Conservation (phyloP, 2,329 filamentous ascomycete genomes). For the Seiridium unicorne region DNA sequence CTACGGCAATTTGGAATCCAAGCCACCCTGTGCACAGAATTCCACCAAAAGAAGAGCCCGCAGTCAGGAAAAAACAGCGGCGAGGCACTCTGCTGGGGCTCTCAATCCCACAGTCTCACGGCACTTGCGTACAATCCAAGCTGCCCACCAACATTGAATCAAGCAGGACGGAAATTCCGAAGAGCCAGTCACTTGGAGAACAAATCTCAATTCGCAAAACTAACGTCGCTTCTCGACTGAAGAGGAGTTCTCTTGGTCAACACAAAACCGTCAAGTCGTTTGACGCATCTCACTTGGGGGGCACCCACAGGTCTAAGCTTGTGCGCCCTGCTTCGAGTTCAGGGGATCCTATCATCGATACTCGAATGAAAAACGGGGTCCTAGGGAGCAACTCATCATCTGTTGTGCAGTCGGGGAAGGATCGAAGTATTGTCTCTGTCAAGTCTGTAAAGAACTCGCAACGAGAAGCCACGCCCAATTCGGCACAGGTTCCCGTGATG, state of each 20-base stretch:
- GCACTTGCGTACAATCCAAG: conserved; percentile 20
- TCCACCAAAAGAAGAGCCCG: conserved; percentile 13
- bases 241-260: conserved; percentile 23
- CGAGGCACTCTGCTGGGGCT: conserved; percentile 20
- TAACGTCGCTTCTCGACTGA: conserved; percentile 18
- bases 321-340: conserved; percentile 26
- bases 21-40: conserved; percentile 7
- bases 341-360: conserved; percentile 20
- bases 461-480: neutral
- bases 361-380: conserved; percentile 9
- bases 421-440: conserved; percentile 1
- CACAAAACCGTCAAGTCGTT: conserved; percentile 24
- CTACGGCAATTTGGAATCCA: conserved; percentile 6
- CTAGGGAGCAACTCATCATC: neutral
- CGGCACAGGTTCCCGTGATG: conserved; percentile 12
- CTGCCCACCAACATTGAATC: conserved; percentile 15
- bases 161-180: conserved; percentile 12
- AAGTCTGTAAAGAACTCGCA: neutral
- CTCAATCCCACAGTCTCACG: conserved; percentile 17
- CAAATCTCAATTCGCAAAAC: conserved; percentile 17
- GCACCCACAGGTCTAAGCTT: conserved; percentile 7
- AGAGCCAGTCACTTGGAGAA: conserved; percentile 18
- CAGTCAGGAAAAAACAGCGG: conserved; percentile 20
- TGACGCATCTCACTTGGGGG: conserved; percentile 19
- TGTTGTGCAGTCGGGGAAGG: neutral